phyloP scores from a whole-genome alignment of 2,329 filamentous ascomycete species.

The Herpotrichia juniperi region DNA sequence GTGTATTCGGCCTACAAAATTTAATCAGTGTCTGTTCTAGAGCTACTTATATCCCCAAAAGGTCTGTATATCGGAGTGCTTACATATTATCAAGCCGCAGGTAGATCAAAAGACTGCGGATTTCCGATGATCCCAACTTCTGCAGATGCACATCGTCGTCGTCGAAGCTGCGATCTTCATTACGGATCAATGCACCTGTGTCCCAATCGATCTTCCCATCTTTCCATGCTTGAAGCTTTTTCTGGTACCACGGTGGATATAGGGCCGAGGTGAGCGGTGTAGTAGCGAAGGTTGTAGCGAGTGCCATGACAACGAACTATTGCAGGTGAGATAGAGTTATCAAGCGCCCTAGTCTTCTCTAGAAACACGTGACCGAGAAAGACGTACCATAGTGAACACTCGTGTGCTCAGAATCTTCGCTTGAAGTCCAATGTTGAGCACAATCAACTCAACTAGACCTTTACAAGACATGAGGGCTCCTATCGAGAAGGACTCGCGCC shows the following conservation, averaged over 20 bases:
- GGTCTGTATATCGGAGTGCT: too few relatives aligned
- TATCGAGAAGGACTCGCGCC: constrained; percentile 89
- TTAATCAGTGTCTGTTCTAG: too few relatives aligned
- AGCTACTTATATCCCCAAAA: too few relatives aligned
- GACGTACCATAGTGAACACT: constrained; percentile 91
- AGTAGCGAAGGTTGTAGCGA: constrained; percentile 83
- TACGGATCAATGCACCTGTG: neutral
- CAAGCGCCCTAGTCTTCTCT: too few relatives aligned
- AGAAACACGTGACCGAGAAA: too few relatives aligned
- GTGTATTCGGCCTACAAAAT: too few relatives aligned
- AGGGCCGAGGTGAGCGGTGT: constrained; percentile 76
- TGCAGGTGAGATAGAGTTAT: neutral
- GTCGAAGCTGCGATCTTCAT: constrained; percentile 37
- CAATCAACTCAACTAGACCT: constrained; percentile 61
- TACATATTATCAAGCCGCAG: too few relatives aligned
- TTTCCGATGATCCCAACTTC: too few relatives aligned
- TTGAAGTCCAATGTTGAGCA: constrained; percentile 79
- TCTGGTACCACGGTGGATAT: constrained; percentile 72
- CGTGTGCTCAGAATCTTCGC: constrained; percentile 79
- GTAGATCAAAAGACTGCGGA: too few relatives aligned
- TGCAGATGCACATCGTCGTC: too few relatives aligned
- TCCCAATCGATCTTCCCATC: constrained; percentile 92
- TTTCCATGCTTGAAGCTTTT: constrained; percentile 75
- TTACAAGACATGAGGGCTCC: constrained; percentile 96
- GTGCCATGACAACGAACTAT: constrained; percentile 85